Percentiles rank a stretch among this genome's conserved stretches.
These are phyloP conservation scores for Cryptosporidium meleagridis DNA, from an alignment of 169 alveolate species.

Conservation along the genomic window DNA sequence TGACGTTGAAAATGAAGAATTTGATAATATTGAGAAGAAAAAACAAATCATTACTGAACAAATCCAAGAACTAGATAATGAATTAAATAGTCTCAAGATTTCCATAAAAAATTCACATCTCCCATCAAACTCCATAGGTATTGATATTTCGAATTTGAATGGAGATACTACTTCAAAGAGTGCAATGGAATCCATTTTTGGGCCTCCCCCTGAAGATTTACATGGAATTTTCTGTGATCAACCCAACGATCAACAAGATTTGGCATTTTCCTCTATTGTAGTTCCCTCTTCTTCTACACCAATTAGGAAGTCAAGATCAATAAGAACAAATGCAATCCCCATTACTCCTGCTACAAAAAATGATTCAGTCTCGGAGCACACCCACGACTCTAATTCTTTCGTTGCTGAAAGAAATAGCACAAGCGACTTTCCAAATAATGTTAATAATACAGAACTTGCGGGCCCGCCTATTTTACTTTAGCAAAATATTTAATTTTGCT, in stretches of 20 bases:
- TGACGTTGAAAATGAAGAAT: background rate
- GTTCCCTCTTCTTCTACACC: conserved; percentile 71
- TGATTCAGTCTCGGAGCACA: background rate
- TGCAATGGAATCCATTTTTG: conserved; percentile 33
- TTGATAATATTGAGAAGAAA: background rate
- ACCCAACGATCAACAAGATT: conserved; percentile 19
- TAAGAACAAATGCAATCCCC: background rate
- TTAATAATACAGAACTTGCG: background rate
- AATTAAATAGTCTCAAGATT: conserved; percentile 19
- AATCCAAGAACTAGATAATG: conserved; percentile 45
- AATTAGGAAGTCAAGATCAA: conserved; percentile 33
- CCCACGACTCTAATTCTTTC: background rate
- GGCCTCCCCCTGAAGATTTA: conserved; percentile 52
- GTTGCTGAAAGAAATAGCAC: background rate
- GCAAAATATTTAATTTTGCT: background rate
- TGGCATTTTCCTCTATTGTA: conserved; percentile 42
- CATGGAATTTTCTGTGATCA: conserved; percentile 55
- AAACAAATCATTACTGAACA: conserved; percentile 30
- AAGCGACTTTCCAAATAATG: background rate
- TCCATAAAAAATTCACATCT: background rate
- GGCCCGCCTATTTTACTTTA: conserved; percentile 67
- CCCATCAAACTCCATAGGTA: background rate
- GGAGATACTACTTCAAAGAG: background rate
- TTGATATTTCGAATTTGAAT: background rate
- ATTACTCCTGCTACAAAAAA: background rate